phyloP scores from a whole-genome alignment of 2,329 filamentous ascomycete genomes.

The Colletotrichum limetticola region DNA sequence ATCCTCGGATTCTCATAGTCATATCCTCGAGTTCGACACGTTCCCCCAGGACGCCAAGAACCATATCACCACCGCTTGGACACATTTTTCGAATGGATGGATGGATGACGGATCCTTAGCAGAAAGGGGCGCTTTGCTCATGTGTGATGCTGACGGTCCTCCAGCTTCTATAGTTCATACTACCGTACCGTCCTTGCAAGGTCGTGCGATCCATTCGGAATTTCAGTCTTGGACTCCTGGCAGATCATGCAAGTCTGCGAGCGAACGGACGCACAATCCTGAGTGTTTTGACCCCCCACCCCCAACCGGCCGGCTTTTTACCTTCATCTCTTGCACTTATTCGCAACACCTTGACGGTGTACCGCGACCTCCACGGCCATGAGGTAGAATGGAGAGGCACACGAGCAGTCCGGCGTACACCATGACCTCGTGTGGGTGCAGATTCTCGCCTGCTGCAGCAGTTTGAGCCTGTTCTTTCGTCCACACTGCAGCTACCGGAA shows the following conservation, averaged over 20 bases:
- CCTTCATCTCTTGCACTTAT: neutral
- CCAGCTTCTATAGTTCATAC: neutral
- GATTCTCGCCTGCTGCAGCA: conserved; percentile 16
- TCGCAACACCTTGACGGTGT: neutral
- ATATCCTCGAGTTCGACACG: neutral
- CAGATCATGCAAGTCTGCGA: conserved; percentile 2
- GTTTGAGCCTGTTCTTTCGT: conserved; percentile 14
- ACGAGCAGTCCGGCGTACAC: neutral
- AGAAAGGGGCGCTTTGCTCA: conserved; percentile 22
- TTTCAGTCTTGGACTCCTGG: too few species aligned
- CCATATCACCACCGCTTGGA: conserved; percentile 23
- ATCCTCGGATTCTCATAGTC: neutral
- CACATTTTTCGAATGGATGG: conserved; percentile 1
- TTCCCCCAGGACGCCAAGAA: conserved; percentile 19
- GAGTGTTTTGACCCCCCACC: conserved; percentile 5
- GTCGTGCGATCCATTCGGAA: conserved; percentile 8
- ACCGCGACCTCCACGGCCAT: conserved; percentile 17
- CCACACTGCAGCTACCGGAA: conserved; percentile 26
- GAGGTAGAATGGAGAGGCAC: neutral
- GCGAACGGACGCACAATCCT: conserved; percentile 5
- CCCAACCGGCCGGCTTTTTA: neutral
- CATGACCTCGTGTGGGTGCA: neutral
- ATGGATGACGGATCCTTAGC: neutral
- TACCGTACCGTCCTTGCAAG: conserved; percentile 11
- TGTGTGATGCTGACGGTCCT: neutral